Evolutionary conservation across 1,139 yeast species (phyloP).

Genomic region (Kluyveromyces sp.): DNA sequence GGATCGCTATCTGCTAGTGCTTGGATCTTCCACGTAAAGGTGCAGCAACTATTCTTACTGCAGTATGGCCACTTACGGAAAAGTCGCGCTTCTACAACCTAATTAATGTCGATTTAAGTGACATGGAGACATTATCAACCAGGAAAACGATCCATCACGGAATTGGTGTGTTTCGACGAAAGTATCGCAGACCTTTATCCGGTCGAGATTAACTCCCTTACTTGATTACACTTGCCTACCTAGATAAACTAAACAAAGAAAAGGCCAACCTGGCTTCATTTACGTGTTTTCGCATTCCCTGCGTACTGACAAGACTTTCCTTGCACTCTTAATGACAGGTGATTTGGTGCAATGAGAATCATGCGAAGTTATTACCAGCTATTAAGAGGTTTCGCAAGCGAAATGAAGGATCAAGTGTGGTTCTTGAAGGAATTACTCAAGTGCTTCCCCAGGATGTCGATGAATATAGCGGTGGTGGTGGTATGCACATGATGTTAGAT

Average conservation of each 20-base stretch:
- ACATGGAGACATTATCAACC: slow-evolving; percentile 72
- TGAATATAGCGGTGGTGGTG: slow-evolving; percentile 79
- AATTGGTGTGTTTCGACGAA: slow-evolving; percentile 76
- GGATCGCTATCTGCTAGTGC: slow-evolving; percentile 71
- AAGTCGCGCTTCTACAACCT: slow-evolving; percentile 65
- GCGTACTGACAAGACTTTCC: slow-evolving; percentile 74
- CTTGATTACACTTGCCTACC: slow-evolving; percentile 73
- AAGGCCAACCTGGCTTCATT: slow-evolving; percentile 77
- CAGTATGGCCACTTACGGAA: slow-evolving; percentile 89
- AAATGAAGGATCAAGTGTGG: slow-evolving; percentile 88
- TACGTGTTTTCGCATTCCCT: slow-evolving; percentile 88
- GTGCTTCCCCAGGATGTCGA: slow-evolving; percentile 82
- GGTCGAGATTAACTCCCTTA: slow-evolving; percentile 72
- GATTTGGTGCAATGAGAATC: slow-evolving; percentile 81
- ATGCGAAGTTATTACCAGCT: slow-evolving; percentile 83
- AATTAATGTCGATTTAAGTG: slow-evolving; percentile 68
- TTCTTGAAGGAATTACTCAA: slow-evolving; percentile 80
- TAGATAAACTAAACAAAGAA: slow-evolving; percentile 78
- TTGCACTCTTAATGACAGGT: slow-evolving; percentile 71
- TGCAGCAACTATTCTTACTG: slow-evolving; percentile 88
- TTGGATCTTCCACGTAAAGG: slow-evolving; percentile 96
- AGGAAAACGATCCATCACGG: slow-evolving; percentile 38
- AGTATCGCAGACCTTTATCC: slow-evolving; percentile 83
- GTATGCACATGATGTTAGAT: slow-evolving; percentile 86
- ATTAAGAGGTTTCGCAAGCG: slow-evolving; percentile 71